Base-by-base conservation (phyloP, 2,329 filamentous ascomycete genomes). In the Alternaria sp. region DNA sequence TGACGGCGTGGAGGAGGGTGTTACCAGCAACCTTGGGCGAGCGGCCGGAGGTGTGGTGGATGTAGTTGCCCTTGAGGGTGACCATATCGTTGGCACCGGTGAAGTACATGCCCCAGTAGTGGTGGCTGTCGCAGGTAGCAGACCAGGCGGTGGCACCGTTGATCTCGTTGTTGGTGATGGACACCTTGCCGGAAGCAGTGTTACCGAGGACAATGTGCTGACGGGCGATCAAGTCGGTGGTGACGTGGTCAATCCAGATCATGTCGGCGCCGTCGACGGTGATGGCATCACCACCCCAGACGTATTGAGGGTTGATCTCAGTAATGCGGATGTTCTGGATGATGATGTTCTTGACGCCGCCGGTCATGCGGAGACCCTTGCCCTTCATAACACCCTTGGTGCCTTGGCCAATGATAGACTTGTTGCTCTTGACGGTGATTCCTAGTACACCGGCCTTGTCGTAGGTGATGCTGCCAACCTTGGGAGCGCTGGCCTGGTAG, bases 201-300 rank as follows among this genome's bases (percentile, higher is more conserved):
- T 83, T 85, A 63, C 88, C 87, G 53, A 87, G 83, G 53, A 89
- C 87, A 53, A 88, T 85, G 80, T 88, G 85, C 77, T 89, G 87
- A 47, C 87, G 86, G 57, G 85, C 86, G 67, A 88, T 85, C 47
- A 85, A 83, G 55, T 86, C 86, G 53, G 85, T 86, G 78, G 86
- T 77, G 45, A 67, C 61, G 62, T 77, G 74, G 59, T 75, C 72
- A 28, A 73, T 69, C 69, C 72, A 73, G 67, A 73, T 50, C 7
- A 72, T 61, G 50, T 73, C 70, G 28, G 40, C 67, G 23, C 73
- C 74, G 56, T 76, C 69, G 12, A 79, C 57, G 30, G 76, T 77
- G 62, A 79, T 73, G 23, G 71, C 75, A 66, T 79, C 76, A 59
- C 76, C 76, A 61, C 76, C 76, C 75, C 74, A 79, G 62, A 79